Conservation (phyloP, 2,329 filamentous ascomycete species). For the Aspergillus sp. region DNA sequence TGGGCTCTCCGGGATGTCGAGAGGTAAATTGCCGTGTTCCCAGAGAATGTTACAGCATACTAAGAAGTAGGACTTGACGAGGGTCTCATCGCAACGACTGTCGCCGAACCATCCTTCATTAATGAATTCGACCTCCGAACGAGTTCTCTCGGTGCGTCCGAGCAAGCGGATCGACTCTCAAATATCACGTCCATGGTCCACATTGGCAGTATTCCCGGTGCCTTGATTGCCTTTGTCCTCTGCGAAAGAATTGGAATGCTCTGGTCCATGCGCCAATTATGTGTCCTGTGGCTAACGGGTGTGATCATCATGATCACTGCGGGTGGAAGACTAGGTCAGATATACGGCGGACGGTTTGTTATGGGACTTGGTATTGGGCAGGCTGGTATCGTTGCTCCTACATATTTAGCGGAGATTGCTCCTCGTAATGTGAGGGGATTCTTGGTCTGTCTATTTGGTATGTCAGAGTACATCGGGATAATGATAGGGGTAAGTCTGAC, state of each 20-base stretch:
- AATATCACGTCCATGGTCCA: conserved; percentile 37
- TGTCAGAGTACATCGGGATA: conserved; percentile 18
- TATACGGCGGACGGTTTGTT: conserved; percentile 28
- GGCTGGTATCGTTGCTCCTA: conserved; percentile 75
- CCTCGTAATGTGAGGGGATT: conserved; percentile 65
- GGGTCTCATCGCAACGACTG: conserved; percentile 16
- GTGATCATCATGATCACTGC: conserved; percentile 29
- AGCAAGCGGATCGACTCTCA: conserved; percentile 26
- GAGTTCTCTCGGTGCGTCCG: conserved; percentile 6
- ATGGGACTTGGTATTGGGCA: conserved; percentile 28
- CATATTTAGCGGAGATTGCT: conserved; percentile 83
- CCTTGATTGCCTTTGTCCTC: conserved; percentile 23
- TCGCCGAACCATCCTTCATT: conserved; percentile 14
- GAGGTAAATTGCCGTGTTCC: conserved; percentile 5
- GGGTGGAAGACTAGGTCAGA: conserved; percentile 20
- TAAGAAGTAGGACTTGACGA: conserved; percentile 14
- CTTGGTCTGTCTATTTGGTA: conserved; percentile 12
- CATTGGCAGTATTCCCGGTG: conserved; percentile 32
- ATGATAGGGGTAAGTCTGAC: conserved; percentile 12
- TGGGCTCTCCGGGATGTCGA: conserved; percentile 10
- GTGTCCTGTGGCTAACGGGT: conserved; percentile 14
- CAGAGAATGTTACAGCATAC: neutral
- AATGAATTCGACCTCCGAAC: conserved; percentile 7
- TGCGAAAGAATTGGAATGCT: conserved; percentile 21
- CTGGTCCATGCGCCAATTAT: conserved; percentile 17